Percentiles rank a stretch among this genome's conserved stretches.
phyloP scores from a whole-genome alignment of 257 asterid species.

The Rauvolfia tetraphylla region DNA sequence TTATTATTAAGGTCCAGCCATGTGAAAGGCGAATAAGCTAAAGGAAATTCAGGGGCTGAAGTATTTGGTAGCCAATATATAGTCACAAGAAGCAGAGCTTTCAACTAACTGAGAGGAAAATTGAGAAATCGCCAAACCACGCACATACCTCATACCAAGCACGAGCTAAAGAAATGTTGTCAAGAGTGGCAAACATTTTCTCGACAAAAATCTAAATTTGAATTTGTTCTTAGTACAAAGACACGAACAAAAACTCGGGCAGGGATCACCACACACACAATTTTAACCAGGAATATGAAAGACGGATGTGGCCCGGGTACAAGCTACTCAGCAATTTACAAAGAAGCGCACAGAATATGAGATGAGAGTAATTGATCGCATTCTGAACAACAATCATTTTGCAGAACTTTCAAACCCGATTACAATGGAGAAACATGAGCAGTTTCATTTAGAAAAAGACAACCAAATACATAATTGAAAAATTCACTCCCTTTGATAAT shows the following conservation, averaged over 20 bases:
- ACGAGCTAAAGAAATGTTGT: not conserved
- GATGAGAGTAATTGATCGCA: not conserved
- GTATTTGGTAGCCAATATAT: too few relatives aligned
- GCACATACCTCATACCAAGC: not conserved
- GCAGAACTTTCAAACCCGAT: slow-evolving; percentile 2
- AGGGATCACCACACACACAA: too few relatives aligned
- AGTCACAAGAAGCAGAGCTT: not conserved
- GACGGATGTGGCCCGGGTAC: too few relatives aligned
- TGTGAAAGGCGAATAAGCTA: too few relatives aligned
- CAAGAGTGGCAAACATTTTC: not conserved
- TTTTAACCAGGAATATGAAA: too few relatives aligned
- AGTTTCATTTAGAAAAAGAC: slow-evolving; percentile 83
- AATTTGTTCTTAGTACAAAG: not conserved
- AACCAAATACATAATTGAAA: slow-evolving; percentile 76
- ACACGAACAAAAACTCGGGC: too few relatives aligned
- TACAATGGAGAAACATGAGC: slow-evolving; percentile 66
- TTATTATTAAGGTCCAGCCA: too few relatives aligned
- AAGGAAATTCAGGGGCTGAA: too few relatives aligned
- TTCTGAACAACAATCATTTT: not conserved
- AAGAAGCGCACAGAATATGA: not conserved
- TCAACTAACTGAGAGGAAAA: not conserved
- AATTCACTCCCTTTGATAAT: slow-evolving; percentile 62
- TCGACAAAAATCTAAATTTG: too few relatives aligned
- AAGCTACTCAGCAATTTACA: not conserved
- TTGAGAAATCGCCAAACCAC: not conserved